Evolutionary conservation across 306 rosid species (phyloP).

Genomic region (Aeschynomene evenia): DNA sequence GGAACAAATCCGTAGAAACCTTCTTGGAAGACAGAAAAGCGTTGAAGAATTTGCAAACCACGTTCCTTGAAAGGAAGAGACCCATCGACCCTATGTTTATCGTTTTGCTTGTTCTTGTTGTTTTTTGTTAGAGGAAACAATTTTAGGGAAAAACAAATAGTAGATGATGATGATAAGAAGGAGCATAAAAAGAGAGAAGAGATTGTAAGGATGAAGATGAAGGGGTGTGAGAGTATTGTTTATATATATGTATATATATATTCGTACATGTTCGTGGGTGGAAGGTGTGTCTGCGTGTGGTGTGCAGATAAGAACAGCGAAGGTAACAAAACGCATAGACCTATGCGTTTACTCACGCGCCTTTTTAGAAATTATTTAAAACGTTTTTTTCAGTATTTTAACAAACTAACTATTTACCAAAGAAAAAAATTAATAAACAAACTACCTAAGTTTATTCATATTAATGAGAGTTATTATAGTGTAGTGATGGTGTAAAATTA

Average conservation of each 20-base stretch:
- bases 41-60: slow-evolving; percentile 39
- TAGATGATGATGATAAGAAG: not conserved
- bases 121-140: not conserved
- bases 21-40: slow-evolving; percentile 38
- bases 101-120: not conserved
- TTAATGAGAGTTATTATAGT: too few species aligned
- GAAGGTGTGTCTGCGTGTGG: slow-evolving; percentile 29
- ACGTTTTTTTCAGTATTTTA: not conserved
- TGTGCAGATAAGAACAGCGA: not conserved
- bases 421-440: too few species aligned
- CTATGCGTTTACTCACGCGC: slow-evolving; percentile 42
- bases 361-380: not conserved
- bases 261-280: not conserved
- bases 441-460: too few species aligned
- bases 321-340: not conserved
- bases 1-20: slow-evolving; percentile 36
- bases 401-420: too few species aligned
- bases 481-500: too few species aligned
- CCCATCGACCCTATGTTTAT: slow-evolving; percentile 42
- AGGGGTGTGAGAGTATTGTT: too few species aligned
- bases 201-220: not conserved
- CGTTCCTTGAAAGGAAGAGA: slow-evolving; percentile 51
- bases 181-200: not conserved
- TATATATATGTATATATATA: slow-evolving; percentile 17
- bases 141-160: not conserved